These are phyloP conservation scores for Cyphellophora europaea DNA, from an alignment of 2,329 filamentous ascomycete genomes.

Conservation along the genomic window DNA sequence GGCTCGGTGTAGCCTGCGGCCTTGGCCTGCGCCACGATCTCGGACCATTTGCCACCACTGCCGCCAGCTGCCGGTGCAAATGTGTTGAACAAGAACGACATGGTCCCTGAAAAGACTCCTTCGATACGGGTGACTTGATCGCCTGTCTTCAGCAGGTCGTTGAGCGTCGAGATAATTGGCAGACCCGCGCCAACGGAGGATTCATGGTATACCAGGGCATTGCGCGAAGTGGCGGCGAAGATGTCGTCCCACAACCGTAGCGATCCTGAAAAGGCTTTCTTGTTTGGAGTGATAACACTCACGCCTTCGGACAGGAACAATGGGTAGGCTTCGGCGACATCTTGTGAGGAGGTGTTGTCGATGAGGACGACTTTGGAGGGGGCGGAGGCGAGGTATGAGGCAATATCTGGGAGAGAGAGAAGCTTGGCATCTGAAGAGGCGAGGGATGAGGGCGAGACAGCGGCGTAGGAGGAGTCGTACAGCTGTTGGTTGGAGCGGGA, in stretches of 20 bases:
- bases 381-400: conserved; percentile 67
- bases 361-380: conserved; percentile 75
- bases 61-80: conserved; percentile 71
- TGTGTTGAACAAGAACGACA: conserved; percentile 97
- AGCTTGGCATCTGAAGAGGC: conserved; percentile 55
- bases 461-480: conserved; percentile 52
- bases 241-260: conserved; percentile 81
- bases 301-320: conserved; percentile 70
- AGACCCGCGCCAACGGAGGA: conserved; percentile 88
- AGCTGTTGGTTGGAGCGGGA: conserved; percentile 77
- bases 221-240: conserved; percentile 57
- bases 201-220: conserved; percentile 86
- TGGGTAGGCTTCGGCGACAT: conserved; percentile 76
- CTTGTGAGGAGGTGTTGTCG: conserved; percentile 90
- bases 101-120: conserved; percentile 94
- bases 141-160: conserved; percentile 88
- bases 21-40: conserved; percentile 86
- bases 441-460: conserved; percentile 50
- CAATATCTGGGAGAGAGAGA: conserved; percentile 59
- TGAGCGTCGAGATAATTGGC: conserved; percentile 85
- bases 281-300: conserved; percentile 92
- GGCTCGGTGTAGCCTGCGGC: conserved; percentile 87
- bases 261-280: conserved; percentile 87
- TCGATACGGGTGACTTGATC: conserved; percentile 88
- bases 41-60: conserved; percentile 65